Evolutionary conservation across 768 basidiomycete species (phyloP), one percentile per base, ranked within the genome.

Genomic region (Grammothele lineata): DNA sequence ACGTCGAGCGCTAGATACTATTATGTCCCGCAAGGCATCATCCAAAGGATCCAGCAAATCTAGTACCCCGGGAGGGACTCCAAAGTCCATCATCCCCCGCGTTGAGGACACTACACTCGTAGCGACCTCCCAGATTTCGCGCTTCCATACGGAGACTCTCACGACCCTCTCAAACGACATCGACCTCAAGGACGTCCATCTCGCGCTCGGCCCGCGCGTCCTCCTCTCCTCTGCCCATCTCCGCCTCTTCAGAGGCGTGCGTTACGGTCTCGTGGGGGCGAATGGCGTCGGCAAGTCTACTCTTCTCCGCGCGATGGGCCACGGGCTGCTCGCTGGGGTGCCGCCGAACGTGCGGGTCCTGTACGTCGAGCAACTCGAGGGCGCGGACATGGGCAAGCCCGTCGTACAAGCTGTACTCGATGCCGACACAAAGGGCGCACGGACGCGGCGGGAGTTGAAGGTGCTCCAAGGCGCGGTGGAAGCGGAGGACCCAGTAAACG

Each of bases 211-310:
- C 32, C 12, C 23, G 10, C 51, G 46, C 37, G 40, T 47, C 6
- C 45, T 52, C 37, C 51, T 52, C 19, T 15, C 45, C 15, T 46
- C 37, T 22, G 51, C 51, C 17, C 45, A 52, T 37, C 51, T 52
- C 10, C 51, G 51, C 41, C 46, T 52, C 41, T 52, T 52, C 46
- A 45, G 23, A 24, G 51, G 51, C 24, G 51, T 52, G 32, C 51
- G 40, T 27, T 52, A 52, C 42, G 51, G 51, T 1, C 45, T 97
- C 62, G 87, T 97, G 53, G 94, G 94, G 42, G 90, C 91, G 50
- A 97, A 97, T 69, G 93, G 93, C 62, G 82, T 92, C 30, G 93
- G 93, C 47, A 96, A 96, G 63, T 93, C 91, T 34, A 95, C 92
- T 9, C 78, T 95, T 33, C 78, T 95, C 43, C 78, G 30, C 17